Evolutionary conservation across 768 basidiomycete genomes (phyloP), one percentile per base, ranked within the genome.

Genomic region (Boletus pseudopeckii): DNA sequence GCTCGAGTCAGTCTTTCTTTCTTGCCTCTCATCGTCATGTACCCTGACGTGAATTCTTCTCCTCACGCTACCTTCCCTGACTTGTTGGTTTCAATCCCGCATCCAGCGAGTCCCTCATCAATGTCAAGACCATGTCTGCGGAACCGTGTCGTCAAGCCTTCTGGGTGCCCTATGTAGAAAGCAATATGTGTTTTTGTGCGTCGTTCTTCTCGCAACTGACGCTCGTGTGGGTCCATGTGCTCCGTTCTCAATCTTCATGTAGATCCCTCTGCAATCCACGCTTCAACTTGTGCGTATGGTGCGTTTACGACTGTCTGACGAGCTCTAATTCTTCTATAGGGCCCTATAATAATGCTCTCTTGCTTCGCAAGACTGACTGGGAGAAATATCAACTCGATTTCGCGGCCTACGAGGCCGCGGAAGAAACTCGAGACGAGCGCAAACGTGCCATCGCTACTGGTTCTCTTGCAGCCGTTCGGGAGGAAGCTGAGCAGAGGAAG

Each of bases 151-250:
- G 46, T 2, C 24, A 39, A 5, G 40, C 26, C 13, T 22, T 64
- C 22, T 64, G 65, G 65, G 42, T 59, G 1, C 70, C 68, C 13
- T 53, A 46, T 13, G 48, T 66, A 1, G 68, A 70, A 43, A 69
- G 58, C 33, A 39, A 10, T 3, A 11, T 14, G 4, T 64, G 64
- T 48, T 58, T 70, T 18, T 22, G 68, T 70, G 48, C 45, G 67
- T 59, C 36, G 2, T 45, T 24, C 10, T 32, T 11, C 10, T 18
- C 32, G 20, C 1, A 3, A 10, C 5, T 14, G 17, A 22, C 7
- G 18, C n/a, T 46, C 14, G 15, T 15, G 10, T 17, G 33, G 18
- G 6, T 11, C 26, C 24, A 10, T 24, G 10, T n/a, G 13, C 34
- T 13, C 4, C 15, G 38, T n/a, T 40, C 28, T 48, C n/a, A 36